Conservation (phyloP, 2,329 filamentous ascomycete species). For the Pseudogymnoascus verrucosus region DNA sequence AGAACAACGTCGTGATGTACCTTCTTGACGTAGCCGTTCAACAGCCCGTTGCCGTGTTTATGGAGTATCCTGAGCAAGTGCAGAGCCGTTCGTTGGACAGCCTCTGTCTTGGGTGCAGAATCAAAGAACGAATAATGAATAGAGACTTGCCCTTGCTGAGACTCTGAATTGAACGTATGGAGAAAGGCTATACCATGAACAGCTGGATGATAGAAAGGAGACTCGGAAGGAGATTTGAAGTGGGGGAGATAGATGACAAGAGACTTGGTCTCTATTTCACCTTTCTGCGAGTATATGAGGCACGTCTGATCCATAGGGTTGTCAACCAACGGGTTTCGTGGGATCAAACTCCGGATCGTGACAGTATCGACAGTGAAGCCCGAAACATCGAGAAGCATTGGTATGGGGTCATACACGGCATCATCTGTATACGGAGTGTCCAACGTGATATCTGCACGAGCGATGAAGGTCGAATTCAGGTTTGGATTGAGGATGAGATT, state of each 20-base stretch:
- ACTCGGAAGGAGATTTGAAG: conserved; percentile 46
- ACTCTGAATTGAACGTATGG: conserved; percentile 51
- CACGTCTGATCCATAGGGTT: conserved; percentile 73
- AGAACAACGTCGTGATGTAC: conserved; percentile 78
- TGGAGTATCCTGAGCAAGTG: conserved; percentile 60
- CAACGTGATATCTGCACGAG: conserved; percentile 67
- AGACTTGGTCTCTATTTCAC: conserved; percentile 30
- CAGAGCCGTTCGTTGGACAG: conserved; percentile 58
- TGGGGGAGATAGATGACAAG: conserved; percentile 77
- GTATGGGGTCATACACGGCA: conserved; percentile 25
- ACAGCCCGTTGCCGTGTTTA: conserved; percentile 63
- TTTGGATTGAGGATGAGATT: conserved; percentile 75
- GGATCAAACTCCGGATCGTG: conserved; percentile 70
- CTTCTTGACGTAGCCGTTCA: conserved; percentile 66
- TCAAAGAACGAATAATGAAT: conserved; percentile 52
- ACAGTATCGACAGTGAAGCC: conserved; percentile 47
- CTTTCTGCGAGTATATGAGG: conserved; percentile 49
- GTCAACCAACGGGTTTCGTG: conserved; percentile 73
- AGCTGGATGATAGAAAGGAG: conserved; percentile 84
- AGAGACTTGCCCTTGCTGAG: conserved; percentile 43
- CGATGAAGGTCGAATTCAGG: conserved; percentile 68
- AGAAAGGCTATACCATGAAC: conserved; percentile 68
- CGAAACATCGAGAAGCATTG: conserved; percentile 38
- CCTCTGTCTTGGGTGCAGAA: conserved; percentile 28
- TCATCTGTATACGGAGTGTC: conserved; percentile 35